Evolutionary conservation across 257 asterid species (phyloP), one percentile per base, ranked within the genome.

Genomic region (Capsicum chinense): DNA sequence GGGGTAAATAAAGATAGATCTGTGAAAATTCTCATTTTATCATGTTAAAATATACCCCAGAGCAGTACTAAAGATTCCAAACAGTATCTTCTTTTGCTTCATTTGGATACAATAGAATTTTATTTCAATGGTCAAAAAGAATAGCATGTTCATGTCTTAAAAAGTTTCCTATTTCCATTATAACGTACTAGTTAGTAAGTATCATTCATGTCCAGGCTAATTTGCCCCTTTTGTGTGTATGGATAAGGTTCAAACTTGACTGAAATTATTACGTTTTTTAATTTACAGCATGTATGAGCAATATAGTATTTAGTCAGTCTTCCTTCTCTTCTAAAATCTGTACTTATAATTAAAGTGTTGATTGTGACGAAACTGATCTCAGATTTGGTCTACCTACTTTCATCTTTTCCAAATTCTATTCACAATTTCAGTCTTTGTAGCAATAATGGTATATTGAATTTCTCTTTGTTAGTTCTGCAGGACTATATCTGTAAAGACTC

Each of bases 401-500:
- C 54, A 48, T 52, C 26, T 6, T 54, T 76, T 52, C 11, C 14
- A 12, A 76, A 14, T 52, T 76, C 54, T 52, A 26, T 76, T 76
- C 33, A 4, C 48, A 3, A 3, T 26, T 54, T 52, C 50, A 74
- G 63, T 76, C 26, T 52, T 76, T 76, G 81, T 52, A 14, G 8
- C 60, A 69, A 26, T 76, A 48, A 26, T 54, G 26, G 63, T 50
- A 68, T 47, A 14, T 56, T 79, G 85, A 21, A 81, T 50, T 52
- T 71, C 37, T 83, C 56, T 39, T 84, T 84, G 14, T 79, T 87
- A 96, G 99, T 96, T 96, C 87, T 94, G 99, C 97, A 96, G 99
- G 90, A 96, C 98, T 83, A 92, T 96, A 88, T 89, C 91, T 76
- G 21, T 88, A 21, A 90, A 87, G 82, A 87, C 91, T 64, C 35